A percentile compares a stretch with the other conserved stretches of the same genome.
Conservation (phyloP, 371 early-diverging fungal species). For the Circinella umbellata region DNA sequence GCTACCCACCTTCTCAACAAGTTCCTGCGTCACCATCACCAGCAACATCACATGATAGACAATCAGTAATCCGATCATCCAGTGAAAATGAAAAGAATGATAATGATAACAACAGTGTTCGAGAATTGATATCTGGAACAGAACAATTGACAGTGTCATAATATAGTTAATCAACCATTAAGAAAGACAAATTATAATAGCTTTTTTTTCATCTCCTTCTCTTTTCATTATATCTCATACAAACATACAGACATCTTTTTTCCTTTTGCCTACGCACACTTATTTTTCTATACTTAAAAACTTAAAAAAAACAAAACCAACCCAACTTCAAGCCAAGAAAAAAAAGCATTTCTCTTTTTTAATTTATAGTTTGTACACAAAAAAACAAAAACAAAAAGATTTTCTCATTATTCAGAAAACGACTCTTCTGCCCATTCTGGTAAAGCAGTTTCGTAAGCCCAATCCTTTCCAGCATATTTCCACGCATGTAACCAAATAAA, state of each 20-base stretch:
- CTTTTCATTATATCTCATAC: neutral
- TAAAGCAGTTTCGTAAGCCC: constrained; percentile 76
- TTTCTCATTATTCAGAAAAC: neutral
- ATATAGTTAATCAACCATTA: neutral
- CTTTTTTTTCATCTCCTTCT: neutral
- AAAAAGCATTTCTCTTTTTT: neutral
- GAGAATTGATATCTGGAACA: constrained; percentile 15
- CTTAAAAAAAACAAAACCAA: too few species aligned
- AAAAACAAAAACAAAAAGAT: neutral
- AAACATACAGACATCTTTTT: neutral
- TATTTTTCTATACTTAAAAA: neutral
- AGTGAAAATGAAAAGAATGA: neutral
- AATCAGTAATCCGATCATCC: neutral
- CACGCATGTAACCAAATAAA: constrained; percentile 87
- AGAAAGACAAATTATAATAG: neutral
- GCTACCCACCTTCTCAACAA: neutral
- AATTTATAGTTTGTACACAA: neutral
- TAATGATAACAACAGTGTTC: constrained; percentile 13
- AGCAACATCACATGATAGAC: constrained; percentile 1
- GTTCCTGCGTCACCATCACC: neutral
- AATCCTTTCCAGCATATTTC: constrained; percentile 70
- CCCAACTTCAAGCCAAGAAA: neutral
- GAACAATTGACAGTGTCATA: constrained; percentile 17
- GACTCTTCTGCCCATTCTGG: constrained; percentile 79
- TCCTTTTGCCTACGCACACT: neutral